These are phyloP conservation scores for Naganishia albida DNA, from an alignment of 1,284 basidiomycete genomes.

Conservation along the genomic window DNA sequence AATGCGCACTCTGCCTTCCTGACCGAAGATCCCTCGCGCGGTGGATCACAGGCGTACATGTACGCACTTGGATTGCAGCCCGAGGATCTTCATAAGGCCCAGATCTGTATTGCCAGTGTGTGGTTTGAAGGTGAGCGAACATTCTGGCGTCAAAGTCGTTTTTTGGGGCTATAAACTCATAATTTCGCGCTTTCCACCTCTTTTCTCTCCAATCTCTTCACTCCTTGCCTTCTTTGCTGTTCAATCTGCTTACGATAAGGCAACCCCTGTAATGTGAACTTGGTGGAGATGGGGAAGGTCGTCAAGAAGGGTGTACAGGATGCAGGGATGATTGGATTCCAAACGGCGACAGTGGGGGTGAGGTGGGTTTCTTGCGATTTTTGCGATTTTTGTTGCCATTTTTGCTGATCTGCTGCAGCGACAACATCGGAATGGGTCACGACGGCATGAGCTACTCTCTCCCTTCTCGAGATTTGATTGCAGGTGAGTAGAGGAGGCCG, in stretches of 20 bases:
- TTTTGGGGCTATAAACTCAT: too few species aligned
- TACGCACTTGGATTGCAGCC: slow-evolving; percentile 58
- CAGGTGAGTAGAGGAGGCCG: slow-evolving; percentile 43
- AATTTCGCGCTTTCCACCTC: too few species aligned
- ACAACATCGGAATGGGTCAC: slow-evolving; percentile 35
- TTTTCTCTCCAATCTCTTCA: too few species aligned
- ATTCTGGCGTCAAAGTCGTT: too few species aligned
- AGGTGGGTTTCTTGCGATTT: slow-evolving; percentile 12
- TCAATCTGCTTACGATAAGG: slow-evolving; percentile 82
- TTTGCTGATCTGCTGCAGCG: slow-evolving; percentile 57
- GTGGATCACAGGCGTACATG: slow-evolving; percentile 30
- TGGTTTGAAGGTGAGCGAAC: slow-evolving; percentile 58
- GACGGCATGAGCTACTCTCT: slow-evolving; percentile 60
- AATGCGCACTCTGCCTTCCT: slow-evolving; percentile 31
- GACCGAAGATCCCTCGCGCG: slow-evolving; percentile 30
- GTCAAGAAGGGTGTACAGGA: slow-evolving; percentile 74
- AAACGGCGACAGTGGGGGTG: slow-evolving; percentile 77
- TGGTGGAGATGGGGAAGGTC: slow-evolving; percentile 71
- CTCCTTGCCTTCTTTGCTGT: slow-evolving; percentile 51
- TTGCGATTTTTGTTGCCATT: slow-evolving; percentile 71
- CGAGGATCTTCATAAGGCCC: slow-evolving; percentile 76
- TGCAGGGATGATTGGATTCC: slow-evolving; percentile 71
- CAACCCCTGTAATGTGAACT: slow-evolving; percentile 77
- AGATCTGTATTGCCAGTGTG: slow-evolving; percentile 78
- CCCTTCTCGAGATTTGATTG: slow-evolving; percentile 85